A percentile compares a stretch with the other conserved stretches of the same genome.
Evolutionary conservation across 2,329 filamentous ascomycete genomes (phyloP).

Genomic region (Ceratocystis cacaofunesta): DNA sequence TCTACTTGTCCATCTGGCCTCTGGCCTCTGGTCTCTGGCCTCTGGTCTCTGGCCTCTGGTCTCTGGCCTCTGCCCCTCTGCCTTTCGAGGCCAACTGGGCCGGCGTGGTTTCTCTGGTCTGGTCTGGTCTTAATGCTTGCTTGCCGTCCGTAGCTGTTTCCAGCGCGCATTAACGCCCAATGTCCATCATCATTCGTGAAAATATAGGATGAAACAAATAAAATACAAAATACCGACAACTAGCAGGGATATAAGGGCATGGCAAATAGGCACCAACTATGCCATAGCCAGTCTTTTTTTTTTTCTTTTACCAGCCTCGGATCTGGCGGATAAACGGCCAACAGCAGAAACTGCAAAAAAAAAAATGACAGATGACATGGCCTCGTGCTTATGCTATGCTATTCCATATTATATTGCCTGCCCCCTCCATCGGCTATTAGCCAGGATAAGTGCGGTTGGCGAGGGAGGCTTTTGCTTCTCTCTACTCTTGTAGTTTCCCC

Average conservation of each 20-base stretch:
- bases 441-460: neutral
- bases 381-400: neutral
- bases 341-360: neutral
- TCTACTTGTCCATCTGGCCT: neutral
- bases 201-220: neutral
- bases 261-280: neutral
- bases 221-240: neutral
- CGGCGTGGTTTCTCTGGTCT: neutral
- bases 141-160: no score
- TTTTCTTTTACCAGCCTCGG: neutral
- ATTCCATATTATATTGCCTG: neutral
- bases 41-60: neutral
- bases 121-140: neutral
- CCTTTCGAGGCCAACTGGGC: neutral
- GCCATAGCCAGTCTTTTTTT: neutral
- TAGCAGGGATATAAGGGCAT: neutral
- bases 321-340: neutral
- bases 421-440: neutral
- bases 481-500: neutral
- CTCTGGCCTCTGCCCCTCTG: neutral
- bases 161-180: neutral
- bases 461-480: neutral
- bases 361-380: neutral
- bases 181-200: neutral
- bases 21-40: neutral